phyloP scores from a whole-genome alignment of 2,329 filamentous ascomycete species.

The Didymella exigua region DNA sequence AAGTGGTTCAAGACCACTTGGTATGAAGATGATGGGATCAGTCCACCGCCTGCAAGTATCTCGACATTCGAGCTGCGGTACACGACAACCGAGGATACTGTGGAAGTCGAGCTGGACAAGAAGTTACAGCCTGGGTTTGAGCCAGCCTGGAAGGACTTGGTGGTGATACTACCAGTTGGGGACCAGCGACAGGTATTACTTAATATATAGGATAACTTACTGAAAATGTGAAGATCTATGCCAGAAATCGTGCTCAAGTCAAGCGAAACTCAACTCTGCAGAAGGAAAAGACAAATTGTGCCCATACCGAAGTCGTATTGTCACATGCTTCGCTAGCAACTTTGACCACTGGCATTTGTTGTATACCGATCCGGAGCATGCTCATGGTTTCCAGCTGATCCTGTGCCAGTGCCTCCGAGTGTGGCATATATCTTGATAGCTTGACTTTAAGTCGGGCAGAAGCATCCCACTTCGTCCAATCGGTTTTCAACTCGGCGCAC shows the following conservation, averaged over 20 bases:
- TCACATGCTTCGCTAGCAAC: too few species aligned
- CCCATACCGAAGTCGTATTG: too few species aligned
- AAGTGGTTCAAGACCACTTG: constrained; percentile 52
- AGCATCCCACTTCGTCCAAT: too few species aligned
- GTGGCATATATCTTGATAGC: too few species aligned
- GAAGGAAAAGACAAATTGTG: too few species aligned
- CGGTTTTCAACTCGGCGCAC: too few species aligned
- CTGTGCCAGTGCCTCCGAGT: too few species aligned
- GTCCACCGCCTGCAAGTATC: constrained; percentile 45
- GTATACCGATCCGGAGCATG: too few species aligned
- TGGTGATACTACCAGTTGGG: constrained; percentile 58
- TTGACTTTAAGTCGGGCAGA: too few species aligned
- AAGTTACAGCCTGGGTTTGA: constrained; percentile 51
- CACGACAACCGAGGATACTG: constrained; percentile 49
- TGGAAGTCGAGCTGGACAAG: constrained; percentile 53
- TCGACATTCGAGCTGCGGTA: constrained; percentile 37
- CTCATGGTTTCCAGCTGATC: too few species aligned
- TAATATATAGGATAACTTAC: constrained; percentile 19
- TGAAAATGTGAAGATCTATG: constrained; percentile 7
- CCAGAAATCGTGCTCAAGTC: constrained; percentile 14
- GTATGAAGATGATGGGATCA: constrained; percentile 65
- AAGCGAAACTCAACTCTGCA: too few species aligned
- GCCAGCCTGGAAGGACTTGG: constrained; percentile 58
- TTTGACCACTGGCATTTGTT: too few species aligned
- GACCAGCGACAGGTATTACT: constrained; percentile 50